Evolutionary conservation across 2,329 filamentous ascomycete genomes (phyloP).

Genomic region (Verticillium alfalfae): DNA sequence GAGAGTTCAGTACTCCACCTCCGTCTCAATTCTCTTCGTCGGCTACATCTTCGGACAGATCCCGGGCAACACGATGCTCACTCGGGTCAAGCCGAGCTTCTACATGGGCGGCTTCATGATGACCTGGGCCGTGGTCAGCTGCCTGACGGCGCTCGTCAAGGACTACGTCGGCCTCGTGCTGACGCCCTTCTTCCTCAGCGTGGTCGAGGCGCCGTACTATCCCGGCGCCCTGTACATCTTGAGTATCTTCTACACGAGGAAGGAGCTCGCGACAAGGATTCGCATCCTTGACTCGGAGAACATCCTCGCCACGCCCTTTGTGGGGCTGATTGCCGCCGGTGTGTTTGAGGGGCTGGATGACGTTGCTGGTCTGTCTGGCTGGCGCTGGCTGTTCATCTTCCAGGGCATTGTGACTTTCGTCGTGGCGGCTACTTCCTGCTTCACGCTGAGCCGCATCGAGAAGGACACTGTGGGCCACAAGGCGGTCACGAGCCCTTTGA

Average conservation of each 20-base stretch:
- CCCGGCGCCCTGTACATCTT: conserved; percentile 32
- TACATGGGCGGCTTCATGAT: conserved; percentile 45
- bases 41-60: conserved; percentile 57
- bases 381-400: conserved; percentile 27
- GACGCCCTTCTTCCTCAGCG: conserved; percentile 39
- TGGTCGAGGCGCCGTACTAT: conserved; percentile 42
- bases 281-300: conserved; percentile 37
- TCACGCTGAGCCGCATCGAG: conserved; percentile 28
- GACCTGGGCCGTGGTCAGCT: conserved; percentile 31
- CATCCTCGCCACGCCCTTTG: conserved; percentile 28
- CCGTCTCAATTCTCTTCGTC: conserved; percentile 25
- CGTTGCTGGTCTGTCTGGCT: conserved; percentile 15
- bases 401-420: conserved; percentile 20
- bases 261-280: conserved; percentile 35
- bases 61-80: conserved; percentile 54
- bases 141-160: conserved; percentile 39
- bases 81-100: conserved; percentile 41
- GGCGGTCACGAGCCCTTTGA: conserved; percentile 23
- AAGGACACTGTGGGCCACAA: conserved; percentile 18
- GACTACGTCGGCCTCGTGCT: conserved; percentile 36
- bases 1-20: conserved; percentile 25
- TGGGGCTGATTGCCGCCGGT: conserved; percentile 36
- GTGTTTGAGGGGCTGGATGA: conserved; percentile 27
- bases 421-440: conserved; percentile 21
- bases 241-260: conserved; percentile 48